Percentiles rank a stretch among this genome's conserved stretches.
Conservation (phyloP, 1,139 yeast genomes). For the Saccharomyces hybrid region DNA sequence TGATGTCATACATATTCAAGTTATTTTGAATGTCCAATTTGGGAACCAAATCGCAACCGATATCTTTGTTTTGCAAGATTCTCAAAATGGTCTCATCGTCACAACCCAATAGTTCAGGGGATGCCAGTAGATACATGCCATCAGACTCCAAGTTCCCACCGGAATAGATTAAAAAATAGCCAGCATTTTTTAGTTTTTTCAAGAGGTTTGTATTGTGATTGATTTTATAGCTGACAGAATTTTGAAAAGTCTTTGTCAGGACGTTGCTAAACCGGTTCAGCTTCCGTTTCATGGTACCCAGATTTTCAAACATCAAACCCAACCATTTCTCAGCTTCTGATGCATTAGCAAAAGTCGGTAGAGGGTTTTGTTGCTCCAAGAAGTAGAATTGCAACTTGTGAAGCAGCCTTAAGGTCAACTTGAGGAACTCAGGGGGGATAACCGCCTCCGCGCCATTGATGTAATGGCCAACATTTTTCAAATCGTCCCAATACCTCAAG, state of each 20-base stretch:
- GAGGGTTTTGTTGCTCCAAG: constrained; percentile 59
- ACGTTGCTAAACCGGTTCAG: constrained; percentile 65
- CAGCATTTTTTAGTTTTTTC: constrained; percentile 43
- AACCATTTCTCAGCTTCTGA: constrained; percentile 71
- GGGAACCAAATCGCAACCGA: constrained; percentile 31
- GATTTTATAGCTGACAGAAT: constrained; percentile 60
- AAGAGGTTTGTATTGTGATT: constrained; percentile 50
- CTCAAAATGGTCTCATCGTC: constrained; percentile 29
- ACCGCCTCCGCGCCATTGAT: constrained; percentile 76
- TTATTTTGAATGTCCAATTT: constrained; percentile 21
- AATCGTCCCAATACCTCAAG: constrained; percentile 64
- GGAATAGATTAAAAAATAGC: constrained; percentile 71
- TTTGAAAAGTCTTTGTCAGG: constrained; percentile 62
- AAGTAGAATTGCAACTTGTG: constrained; percentile 62
- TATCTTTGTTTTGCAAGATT: constrained; percentile 29
- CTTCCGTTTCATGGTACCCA: constrained; percentile 75
- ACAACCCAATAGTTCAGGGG: constrained; percentile 30
- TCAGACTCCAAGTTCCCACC: constrained; percentile 56
- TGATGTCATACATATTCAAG: constrained; percentile 17
- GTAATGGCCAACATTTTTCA: constrained; percentile 60
- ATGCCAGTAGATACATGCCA: constrained; percentile 40
- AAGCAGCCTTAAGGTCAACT: constrained; percentile 56
- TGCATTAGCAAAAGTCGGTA: constrained; percentile 44
- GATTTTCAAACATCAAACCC: constrained; percentile 67
- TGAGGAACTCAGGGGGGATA: constrained; percentile 66